Base-by-base conservation (phyloP, 306 rosid species). In the Dryas alaskensis region DNA sequence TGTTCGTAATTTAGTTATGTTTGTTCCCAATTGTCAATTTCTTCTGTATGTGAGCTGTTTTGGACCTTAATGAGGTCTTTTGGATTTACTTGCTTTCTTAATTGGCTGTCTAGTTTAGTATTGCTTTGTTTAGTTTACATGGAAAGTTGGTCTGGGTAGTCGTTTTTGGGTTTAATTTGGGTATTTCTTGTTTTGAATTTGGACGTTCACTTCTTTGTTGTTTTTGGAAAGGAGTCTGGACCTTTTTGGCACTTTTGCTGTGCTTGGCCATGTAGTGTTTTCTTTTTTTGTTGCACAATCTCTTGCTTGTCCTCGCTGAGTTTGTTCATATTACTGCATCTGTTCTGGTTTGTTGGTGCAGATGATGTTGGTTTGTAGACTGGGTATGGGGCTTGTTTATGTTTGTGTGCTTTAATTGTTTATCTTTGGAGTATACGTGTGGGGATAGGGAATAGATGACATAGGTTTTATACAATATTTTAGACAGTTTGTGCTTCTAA, bases 261-360 rank as follows among this genome's bases (percentile, higher is more conserved):
- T 49, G 65, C 9, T 37, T 48, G 59, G 50, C 2, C 9, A 19
- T 42, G 25, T 67, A 43, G 65, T 60, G 19, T 12, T 60, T 13
- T 31, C 31, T 65, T 55, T 0, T 0, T 63, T 37, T 10, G 66
- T 62, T 63, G 22, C 52, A 10, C 22, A 53, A 37, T n/a, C 52
- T 4, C 47, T 12, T 67, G 57, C 51, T 67, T 27, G 45, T 60
- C 39, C 69, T 4, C 11, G 67, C n/a, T 4, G 46, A 1, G 25
- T 10, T 27, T 60, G 31, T 80, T 66, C 48, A 31, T 57, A 10
- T 65, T 66, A 10, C 10, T 45, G 49, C 27, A 66, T 64, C 8
- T 63, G 43, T 17, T 42, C 0, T 52, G 12, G 49, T 60, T 22
- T 55, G 57, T 31, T 7, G 65, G 14, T 65, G 72, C 40, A 27